Conservation (phyloP, 139 green algal species). For the Dunaliella sp. region DNA sequence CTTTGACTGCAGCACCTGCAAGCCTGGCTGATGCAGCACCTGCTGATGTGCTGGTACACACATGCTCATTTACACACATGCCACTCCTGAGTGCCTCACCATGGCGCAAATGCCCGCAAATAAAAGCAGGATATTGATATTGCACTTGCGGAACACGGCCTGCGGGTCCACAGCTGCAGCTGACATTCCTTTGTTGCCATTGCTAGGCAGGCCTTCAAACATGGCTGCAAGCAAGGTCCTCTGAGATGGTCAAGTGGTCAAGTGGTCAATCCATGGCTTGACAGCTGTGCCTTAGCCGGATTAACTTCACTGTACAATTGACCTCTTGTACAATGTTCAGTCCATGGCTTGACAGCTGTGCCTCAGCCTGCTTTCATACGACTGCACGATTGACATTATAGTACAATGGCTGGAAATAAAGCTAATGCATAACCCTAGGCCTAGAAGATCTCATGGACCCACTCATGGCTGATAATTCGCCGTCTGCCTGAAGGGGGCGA, state of each 20-base stretch:
- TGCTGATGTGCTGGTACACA: neutral
- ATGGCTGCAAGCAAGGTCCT: neutral
- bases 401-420: no score
- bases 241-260: neutral
- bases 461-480: no score
- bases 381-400: no score
- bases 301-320: neutral
- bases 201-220: neutral
- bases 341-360: neutral
- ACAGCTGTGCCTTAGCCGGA: neutral
- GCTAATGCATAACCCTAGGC: no score
- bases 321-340: neutral
- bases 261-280: neutral
- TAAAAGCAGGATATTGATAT: constrained; percentile 13
- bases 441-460: no score
- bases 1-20: neutral
- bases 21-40: neutral
- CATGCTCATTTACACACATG: neutral
- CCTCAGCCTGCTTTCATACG: neutral
- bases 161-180: neutral
- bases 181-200: neutral
- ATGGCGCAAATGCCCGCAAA: constrained; percentile 20
- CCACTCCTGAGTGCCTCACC: neutral
- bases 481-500: no score
- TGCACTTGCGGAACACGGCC: neutral